phyloP scores from a whole-genome alignment of 1,139 yeast genomes.

The Oligophagozyma castellii region DNA sequence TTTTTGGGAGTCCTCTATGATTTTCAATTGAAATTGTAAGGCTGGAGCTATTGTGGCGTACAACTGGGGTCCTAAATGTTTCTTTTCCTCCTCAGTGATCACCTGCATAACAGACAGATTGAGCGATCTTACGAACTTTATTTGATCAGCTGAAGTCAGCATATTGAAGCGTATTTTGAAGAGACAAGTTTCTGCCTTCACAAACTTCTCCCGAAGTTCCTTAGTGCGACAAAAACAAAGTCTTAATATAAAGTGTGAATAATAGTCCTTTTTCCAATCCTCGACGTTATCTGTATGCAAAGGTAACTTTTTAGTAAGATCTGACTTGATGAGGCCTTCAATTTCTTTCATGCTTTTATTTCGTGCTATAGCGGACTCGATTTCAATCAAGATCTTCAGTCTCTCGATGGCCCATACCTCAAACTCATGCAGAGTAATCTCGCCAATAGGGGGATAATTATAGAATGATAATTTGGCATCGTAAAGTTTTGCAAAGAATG shows the following conservation, averaged over 20 bases:
- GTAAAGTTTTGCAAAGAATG: slow-evolving; percentile 21
- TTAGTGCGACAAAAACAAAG: slow-evolving; percentile 86
- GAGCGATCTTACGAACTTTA: slow-evolving; percentile 46
- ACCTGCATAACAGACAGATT: slow-evolving; percentile 55
- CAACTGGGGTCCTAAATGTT: slow-evolving; percentile 35
- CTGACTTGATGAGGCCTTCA: slow-evolving; percentile 45
- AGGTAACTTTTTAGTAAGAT: slow-evolving; percentile 40
- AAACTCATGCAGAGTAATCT: slow-evolving; percentile 81
- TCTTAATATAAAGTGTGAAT: slow-evolving; percentile 77
- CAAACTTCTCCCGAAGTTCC: slow-evolving; percentile 67
- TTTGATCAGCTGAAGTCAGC: slow-evolving; percentile 58
- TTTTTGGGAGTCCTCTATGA: slow-evolving; percentile 24
- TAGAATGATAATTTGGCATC: slow-evolving; percentile 36
- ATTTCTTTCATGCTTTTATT: slow-evolving; percentile 53
- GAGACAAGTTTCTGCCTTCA: slow-evolving; percentile 59
- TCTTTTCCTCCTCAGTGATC: slow-evolving; percentile 51
- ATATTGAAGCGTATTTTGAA: slow-evolving; percentile 60
- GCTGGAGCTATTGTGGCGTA: slow-evolving; percentile 33
- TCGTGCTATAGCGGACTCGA: slow-evolving; percentile 62
- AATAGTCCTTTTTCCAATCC: slow-evolving; percentile 79
- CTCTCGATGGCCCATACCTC: slow-evolving; percentile 95
- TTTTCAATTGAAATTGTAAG: slow-evolving; percentile 22
- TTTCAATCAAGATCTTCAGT: slow-evolving; percentile 66
- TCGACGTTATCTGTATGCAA: slow-evolving; percentile 25
- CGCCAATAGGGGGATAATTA: slow-evolving; percentile 61